Evolutionary conservation across 768 basidiomycete species (phyloP), one percentile per base, ranked within the genome.

Genomic region (Tricholoma terreum): DNA sequence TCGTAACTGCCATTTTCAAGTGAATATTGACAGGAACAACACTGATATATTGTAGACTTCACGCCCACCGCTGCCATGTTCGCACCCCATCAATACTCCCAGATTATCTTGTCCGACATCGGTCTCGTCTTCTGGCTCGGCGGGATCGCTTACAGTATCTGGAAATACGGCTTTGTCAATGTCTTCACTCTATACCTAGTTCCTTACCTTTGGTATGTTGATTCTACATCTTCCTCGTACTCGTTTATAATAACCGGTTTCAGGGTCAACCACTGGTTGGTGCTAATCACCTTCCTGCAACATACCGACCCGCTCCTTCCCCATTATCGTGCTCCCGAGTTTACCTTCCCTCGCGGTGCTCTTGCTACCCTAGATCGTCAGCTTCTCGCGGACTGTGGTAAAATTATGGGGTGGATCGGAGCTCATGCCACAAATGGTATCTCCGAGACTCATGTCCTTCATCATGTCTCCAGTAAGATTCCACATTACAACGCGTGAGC

Each of bases 221-320:
- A 14, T 19, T 6, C 2, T 36, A 12, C 17, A 30, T 9, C 11
- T 46, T 10, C 19, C 34, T 55, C 27, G 11, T 54, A 50, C 8
- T 52, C 58, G 31, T 15, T 4, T 59, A 43, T 21, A 43, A 38
- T 45, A n/a, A n/a, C 2, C 24, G 24, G 10, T 40, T 42, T 53
- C 11, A 87, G 84, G 86, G 85, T 89, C 54, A 92, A 92, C 79
- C 92, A 94, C 80, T 97, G 94, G 94, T 82, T 98, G 54, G 92
- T 98, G 56, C 67, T 94, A 65, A 97, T 98, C 77, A 97, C 94
- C 17, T 98, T 93, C 89, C 80, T 98, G 51, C 96, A 99, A 77
- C 96, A 99, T 79, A 98, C 96, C 65, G 96, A 98, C 75, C 93
- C 95, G 17, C 72, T 89, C 46, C 84, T 98, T 43, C 95, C 95